These are phyloP conservation scores for Bacidia gigantensis DNA, from an alignment of 495 filamentous ascomycete species.

Conservation along the genomic window DNA sequence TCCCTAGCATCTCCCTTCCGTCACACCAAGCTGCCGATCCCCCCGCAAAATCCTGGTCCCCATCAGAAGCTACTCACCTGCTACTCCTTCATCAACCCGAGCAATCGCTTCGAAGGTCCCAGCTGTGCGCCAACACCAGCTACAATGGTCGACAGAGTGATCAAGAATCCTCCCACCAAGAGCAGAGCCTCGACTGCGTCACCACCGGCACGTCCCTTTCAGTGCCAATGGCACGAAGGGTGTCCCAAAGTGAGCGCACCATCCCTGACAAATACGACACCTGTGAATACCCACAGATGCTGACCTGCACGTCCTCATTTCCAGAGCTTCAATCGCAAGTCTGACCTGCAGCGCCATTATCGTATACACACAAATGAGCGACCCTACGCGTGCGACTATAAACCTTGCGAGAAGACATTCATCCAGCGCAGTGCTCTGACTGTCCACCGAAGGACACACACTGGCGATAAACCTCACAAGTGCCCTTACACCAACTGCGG, in stretches of 20 bases:
- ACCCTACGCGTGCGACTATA: conserved; percentile 57
- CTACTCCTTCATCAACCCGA: neutral
- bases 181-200: conserved; percentile 6
- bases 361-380: conserved; percentile 85
- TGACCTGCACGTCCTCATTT: neutral
- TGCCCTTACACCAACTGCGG: conserved; percentile 68
- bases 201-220: conserved; percentile 13
- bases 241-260: conserved; percentile 11
- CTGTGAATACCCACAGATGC: neutral
- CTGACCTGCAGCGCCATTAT: conserved; percentile 76
- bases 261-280: neutral
- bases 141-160: conserved; percentile 11
- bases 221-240: conserved; percentile 16
- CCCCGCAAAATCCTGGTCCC: neutral
- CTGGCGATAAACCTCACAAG: conserved; percentile 77
- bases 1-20: neutral
- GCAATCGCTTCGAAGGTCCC: neutral
- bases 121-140: neutral
- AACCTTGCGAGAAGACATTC: conserved; percentile 73
- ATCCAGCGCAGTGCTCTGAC: conserved; percentile 81
- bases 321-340: conserved; percentile 87
- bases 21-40: neutral
- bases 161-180: conserved; percentile 7
- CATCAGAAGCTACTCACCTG: neutral
- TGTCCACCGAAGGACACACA: conserved; percentile 77